Percentiles rank a stretch among this genome's conserved stretches.
Evolutionary conservation across 345 rosid species (phyloP).

Genomic region (Boechera stricta): DNA sequence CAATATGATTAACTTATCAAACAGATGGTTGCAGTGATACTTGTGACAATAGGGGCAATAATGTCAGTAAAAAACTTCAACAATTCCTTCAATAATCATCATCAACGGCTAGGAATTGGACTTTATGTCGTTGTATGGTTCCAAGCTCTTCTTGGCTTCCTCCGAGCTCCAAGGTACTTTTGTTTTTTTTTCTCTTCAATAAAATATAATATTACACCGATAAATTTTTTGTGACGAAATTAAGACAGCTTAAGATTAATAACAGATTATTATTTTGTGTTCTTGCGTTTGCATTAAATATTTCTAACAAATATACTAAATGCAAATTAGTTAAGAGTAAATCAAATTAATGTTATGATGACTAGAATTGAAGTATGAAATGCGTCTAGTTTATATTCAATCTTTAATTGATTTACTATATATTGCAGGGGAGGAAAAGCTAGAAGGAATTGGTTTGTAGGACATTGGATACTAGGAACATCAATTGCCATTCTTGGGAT

Average conservation of each 20-base stretch:
- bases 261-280: background rate
- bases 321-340: background rate
- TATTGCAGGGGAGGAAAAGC: constrained; percentile 63
- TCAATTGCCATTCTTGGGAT: constrained; percentile 60
- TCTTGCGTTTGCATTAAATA: background rate
- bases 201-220: background rate
- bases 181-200: background rate
- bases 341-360: background rate
- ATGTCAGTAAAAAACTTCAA: constrained; percentile 78
- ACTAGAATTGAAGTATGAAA: too few relatives aligned
- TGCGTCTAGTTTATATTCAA: too few relatives aligned
- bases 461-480: constrained; percentile 86
- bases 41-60: constrained; percentile 68
- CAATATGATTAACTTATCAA: constrained; percentile 1
- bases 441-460: constrained; percentile 73
- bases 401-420: background rate
- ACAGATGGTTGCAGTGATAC: constrained; percentile 64
- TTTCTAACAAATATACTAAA: background rate
- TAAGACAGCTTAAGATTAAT: background rate
- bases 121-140: constrained; percentile 73
- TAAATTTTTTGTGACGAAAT: background rate
- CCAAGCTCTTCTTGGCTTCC: constrained; percentile 67
- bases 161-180: constrained; percentile 71
- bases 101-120: constrained; percentile 74
- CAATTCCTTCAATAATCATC: constrained; percentile 76